Evolutionary conservation across 2,329 filamentous ascomycete genomes (phyloP).

Genomic region (Zasmidium cellare): DNA sequence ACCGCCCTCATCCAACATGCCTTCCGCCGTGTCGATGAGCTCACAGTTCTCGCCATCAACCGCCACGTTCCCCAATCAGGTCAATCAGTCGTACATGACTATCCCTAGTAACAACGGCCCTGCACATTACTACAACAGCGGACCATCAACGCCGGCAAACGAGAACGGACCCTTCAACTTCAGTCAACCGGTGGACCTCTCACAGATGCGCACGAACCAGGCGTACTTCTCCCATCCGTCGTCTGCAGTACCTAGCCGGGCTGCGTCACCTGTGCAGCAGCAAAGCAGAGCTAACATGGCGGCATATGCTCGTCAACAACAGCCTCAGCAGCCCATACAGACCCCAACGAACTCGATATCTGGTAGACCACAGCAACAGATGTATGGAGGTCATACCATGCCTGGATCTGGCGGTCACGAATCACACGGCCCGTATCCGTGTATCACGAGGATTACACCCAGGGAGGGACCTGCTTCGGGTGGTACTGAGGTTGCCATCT

Average conservation of each 20-base stretch:
- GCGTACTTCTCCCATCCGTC: conserved; percentile 35
- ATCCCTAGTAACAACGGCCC: conserved; percentile 31
- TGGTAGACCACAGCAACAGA: conserved; percentile 18
- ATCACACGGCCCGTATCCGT: conserved; percentile 12
- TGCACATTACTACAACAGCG: conserved; percentile 32
- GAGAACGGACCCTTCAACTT: conserved; percentile 26
- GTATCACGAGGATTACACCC: conserved; percentile 61
- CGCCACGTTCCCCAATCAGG: conserved; percentile 34
- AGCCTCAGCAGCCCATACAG: conserved; percentile 24
- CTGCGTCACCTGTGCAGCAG: conserved; percentile 65
- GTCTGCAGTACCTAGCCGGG: conserved; percentile 60
- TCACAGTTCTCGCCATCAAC: conserved; percentile 43
- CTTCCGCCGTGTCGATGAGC: conserved; percentile 30
- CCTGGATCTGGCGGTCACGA: conserved; percentile 18
- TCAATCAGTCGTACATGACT: conserved; percentile 34
- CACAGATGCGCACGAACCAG: conserved; percentile 24
- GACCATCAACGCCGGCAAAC: conserved; percentile 33
- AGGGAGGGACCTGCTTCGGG: conserved; percentile 78
- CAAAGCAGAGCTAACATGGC: conserved; percentile 34
- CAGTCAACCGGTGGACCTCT: conserved; percentile 26
- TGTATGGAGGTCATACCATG: conserved; percentile 15
- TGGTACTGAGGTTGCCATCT: conserved; percentile 81
- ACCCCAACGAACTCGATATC: conserved; percentile 28
- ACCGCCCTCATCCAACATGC: conserved; percentile 28
- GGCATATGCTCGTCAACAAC: conserved; percentile 31